A percentile compares a stretch with the other conserved stretches of the same genome.
These are phyloP conservation scores for Shiraia bambusicola DNA, from an alignment of 2,329 filamentous ascomycete species.

Conservation along the genomic window DNA sequence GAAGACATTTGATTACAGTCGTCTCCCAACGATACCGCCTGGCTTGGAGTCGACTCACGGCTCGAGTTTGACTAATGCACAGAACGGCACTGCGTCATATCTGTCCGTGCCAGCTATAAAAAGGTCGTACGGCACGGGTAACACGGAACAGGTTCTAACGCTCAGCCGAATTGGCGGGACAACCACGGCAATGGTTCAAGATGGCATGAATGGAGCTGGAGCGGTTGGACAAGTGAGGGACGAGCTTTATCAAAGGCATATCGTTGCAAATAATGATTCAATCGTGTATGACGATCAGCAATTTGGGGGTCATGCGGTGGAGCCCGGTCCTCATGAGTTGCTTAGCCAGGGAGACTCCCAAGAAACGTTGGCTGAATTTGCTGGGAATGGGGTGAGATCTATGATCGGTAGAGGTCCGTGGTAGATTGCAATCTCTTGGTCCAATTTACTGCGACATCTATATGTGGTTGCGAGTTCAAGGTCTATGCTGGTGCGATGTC, in stretches of 20 bases:
- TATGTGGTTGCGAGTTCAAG: constrained; percentile 4
- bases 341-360: constrained; percentile 2
- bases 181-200: constrained; percentile 8
- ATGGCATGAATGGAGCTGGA: constrained; percentile 3
- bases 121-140: constrained; percentile 56
- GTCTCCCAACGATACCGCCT: constrained; percentile 14
- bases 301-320: constrained; percentile 15
- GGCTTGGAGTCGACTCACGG: constrained; percentile 35
- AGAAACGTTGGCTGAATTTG: constrained; percentile 24
- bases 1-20: constrained; percentile 55
- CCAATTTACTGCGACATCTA: constrained; percentile 2
- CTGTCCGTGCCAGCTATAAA: constrained; percentile 50
- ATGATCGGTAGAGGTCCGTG: constrained; percentile 36
- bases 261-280: constrained; percentile 57
- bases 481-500: constrained; percentile 14
- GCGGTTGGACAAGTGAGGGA: constrained; percentile 3
- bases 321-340: constrained; percentile 9
- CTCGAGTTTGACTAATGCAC: constrained; percentile 52
- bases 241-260: constrained; percentile 60
- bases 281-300: constrained; percentile 53
- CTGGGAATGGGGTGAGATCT: constrained; percentile 20
- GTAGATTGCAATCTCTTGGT: neutral
- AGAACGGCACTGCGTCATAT: constrained; percentile 61
- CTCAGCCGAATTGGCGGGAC: constrained; percentile 52
- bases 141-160: constrained; percentile 57